phyloP scores from a whole-genome alignment of 176 grass and related monocot genomes.

The Ampelocalamus luodianensis region DNA sequence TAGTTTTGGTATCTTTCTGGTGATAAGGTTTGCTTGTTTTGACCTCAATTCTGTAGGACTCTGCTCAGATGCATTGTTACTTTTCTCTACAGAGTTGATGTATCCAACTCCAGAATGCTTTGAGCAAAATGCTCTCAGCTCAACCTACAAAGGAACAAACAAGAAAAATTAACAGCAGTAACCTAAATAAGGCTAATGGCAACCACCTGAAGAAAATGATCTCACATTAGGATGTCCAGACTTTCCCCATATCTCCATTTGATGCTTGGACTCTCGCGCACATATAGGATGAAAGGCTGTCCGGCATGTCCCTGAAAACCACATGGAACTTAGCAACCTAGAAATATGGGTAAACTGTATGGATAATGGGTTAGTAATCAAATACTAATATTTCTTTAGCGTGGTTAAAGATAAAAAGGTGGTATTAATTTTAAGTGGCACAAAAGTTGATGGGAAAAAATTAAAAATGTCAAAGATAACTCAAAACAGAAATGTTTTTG shows the following conservation, averaged over 20 bases:
- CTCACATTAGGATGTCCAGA: slow-evolving; percentile 83
- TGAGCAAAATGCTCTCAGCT: slow-evolving; percentile 91
- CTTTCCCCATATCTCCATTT: slow-evolving; percentile 99
- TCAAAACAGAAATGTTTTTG: slow-evolving; percentile 15
- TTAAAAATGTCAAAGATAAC: slow-evolving; percentile 37
- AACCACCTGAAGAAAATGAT: slow-evolving; percentile 33
- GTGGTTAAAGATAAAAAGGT: slow-evolving; percentile 5
- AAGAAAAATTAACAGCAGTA: slow-evolving; percentile 37
- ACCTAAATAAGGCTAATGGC: slow-evolving; percentile 32
- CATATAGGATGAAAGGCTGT: slow-evolving; percentile 94
- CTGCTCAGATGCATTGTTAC: slow-evolving; percentile 48
- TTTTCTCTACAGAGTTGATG: slow-evolving; percentile 30
- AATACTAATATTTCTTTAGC: slow-evolving; percentile 5
- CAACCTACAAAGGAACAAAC: slow-evolving; percentile 65
- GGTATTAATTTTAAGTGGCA: background rate
- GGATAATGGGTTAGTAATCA: background rate
- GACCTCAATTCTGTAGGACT: slow-evolving; percentile 35
- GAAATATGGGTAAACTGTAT: slow-evolving; percentile 10
- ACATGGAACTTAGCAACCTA: slow-evolving; percentile 23
- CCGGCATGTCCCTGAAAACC: slow-evolving; percentile 79
- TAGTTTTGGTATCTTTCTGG: slow-evolving; percentile 71
- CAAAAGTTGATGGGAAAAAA: slow-evolving; percentile 22
- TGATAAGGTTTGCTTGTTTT: slow-evolving; percentile 38
- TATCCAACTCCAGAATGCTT: slow-evolving; percentile 77
- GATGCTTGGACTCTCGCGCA: slow-evolving; percentile 88